Conservation (phyloP, 2,329 filamentous ascomycete species). For the Tolypocladium endophyticum region DNA sequence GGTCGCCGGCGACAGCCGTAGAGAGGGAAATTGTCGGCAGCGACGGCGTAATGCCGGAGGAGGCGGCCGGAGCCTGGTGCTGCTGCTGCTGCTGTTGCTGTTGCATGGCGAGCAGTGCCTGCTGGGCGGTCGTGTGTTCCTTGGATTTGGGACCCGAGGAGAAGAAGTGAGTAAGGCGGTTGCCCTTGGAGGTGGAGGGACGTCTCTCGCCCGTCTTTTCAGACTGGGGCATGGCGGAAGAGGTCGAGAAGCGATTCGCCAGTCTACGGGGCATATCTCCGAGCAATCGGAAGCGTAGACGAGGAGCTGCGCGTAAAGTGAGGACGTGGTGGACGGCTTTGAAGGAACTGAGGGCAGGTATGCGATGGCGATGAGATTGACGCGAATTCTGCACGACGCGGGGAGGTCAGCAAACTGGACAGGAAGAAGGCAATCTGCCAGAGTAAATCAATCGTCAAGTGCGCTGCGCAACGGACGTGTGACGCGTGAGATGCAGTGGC, state of each 20-base stretch:
- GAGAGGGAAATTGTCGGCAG: slow-evolving; percentile 89
- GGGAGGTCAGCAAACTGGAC: background rate
- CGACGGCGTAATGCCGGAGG: slow-evolving; percentile 59
- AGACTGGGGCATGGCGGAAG: slow-evolving; percentile 33
- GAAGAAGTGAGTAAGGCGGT: slow-evolving; percentile 74
- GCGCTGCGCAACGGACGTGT: background rate
- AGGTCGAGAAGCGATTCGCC: slow-evolving; percentile 44
- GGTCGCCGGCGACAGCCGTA: slow-evolving; percentile 67
- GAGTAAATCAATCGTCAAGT: background rate
- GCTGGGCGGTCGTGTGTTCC: slow-evolving; percentile 52
- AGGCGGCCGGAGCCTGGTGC: slow-evolving; percentile 28
- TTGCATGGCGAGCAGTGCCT: slow-evolving; percentile 58
- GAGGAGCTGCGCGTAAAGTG: background rate
- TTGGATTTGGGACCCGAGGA: slow-evolving; percentile 69
- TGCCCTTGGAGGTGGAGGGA: slow-evolving; percentile 56
- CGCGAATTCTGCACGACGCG: background rate
- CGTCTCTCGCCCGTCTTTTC: slow-evolving; percentile 46
- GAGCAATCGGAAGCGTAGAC: background rate
- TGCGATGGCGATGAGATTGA: background rate
- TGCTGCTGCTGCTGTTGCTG: slow-evolving; percentile 30
- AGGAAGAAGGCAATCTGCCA: background rate
- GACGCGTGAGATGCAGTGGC: background rate
- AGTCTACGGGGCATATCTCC: slow-evolving; percentile 50
- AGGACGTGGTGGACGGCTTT: background rate
- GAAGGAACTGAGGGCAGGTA: background rate